These are phyloP conservation scores for Apophysomyces ossiformis DNA, from an alignment of 371 early-diverging fungal genomes.

Conservation along the genomic window DNA sequence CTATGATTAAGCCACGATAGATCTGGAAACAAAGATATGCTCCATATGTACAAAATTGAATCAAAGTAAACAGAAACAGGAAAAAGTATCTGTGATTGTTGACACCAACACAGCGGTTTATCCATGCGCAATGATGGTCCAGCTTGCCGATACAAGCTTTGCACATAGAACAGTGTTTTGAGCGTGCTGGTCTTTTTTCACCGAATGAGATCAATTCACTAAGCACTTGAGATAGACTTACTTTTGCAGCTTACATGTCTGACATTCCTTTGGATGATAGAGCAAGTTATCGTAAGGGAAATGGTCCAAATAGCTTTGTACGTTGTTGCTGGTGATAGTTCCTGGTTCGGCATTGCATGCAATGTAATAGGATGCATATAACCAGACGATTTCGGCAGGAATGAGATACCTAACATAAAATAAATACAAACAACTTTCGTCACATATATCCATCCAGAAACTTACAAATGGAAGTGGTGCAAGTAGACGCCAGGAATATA, in stretches of 20 bases:
- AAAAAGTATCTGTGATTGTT: constrained; percentile 76
- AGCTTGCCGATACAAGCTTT: constrained; percentile 68
- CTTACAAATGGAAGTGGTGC: constrained; percentile 40
- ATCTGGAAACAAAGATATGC: constrained; percentile 62
- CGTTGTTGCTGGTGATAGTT: constrained; percentile 59
- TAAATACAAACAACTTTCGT: not conserved
- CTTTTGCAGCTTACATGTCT: constrained; percentile 72
- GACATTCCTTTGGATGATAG: constrained; percentile 65
- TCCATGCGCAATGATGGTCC: constrained; percentile 84
- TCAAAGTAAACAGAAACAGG: constrained; percentile 63
- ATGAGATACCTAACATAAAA: constrained; percentile 41
- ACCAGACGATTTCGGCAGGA: constrained; percentile 58
- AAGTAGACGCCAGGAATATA: constrained; percentile 49
- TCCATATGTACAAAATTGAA: constrained; percentile 70
- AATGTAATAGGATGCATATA: constrained; percentile 60
- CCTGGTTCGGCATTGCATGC: constrained; percentile 73
- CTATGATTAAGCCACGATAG: constrained; percentile 56
- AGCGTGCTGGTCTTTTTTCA: constrained; percentile 66
- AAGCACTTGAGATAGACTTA: constrained; percentile 25
- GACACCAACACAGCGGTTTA: constrained; percentile 78
- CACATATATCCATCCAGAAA: not conserved
- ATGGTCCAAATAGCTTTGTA: constrained; percentile 50
- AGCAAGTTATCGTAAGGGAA: constrained; percentile 69
- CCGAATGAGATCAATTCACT: not conserved
- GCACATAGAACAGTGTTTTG: constrained; percentile 80